Evolutionary conservation across 2,329 filamentous ascomycete species (phyloP), one percentile per base, ranked within the genome.

Genomic region (Fusarium piperis): DNA sequence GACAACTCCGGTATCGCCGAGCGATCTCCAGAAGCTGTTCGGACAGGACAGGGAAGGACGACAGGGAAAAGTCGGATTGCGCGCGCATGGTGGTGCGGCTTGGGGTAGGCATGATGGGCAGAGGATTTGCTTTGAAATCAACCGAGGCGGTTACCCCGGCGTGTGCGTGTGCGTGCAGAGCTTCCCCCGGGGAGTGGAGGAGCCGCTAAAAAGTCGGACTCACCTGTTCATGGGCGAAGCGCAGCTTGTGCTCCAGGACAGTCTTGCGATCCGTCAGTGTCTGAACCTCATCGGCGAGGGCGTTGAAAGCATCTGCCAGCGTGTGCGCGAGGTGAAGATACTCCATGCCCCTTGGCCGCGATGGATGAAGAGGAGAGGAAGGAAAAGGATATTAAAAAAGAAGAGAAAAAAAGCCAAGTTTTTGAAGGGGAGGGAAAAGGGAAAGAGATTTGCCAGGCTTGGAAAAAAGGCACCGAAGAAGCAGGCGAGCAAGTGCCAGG

Each of bases 161-260:
- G 38, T 18, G 12, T 41, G 38, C 18, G 18, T 41, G 38, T 7
- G 38, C 38, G 38, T 41, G 38, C 12, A 41, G 44, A 38, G 35
- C 23, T 36, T 51, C 33, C 23, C 23, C 26, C 15, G 28, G 23
- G 28, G 48, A 33, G 18, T 23, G 28, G 30, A 48, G 36, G 48
- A 13, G 58, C 53, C 64, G 51, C 39, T 58, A 60, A 62, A 77
- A 35, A 59, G 44, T 30, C 20, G 39, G 51, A 63, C 87, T 79
- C 85, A 91, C 90, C 85, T 91, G 89, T 79, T 91, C 89, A 74
- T 91, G 89, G 33, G 89, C 89, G 81, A 89, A 91, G 59, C 88
- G 86, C 72, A 91, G 83, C 81, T 92, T 92, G 80, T 91, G 88
- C 81, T 91, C 89, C 65, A 92, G 82, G 61, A 91, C 87, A 30